These are phyloP conservation scores for Mercurialis annua DNA, from an alignment of 345 rosid species.

Conservation along the genomic window DNA sequence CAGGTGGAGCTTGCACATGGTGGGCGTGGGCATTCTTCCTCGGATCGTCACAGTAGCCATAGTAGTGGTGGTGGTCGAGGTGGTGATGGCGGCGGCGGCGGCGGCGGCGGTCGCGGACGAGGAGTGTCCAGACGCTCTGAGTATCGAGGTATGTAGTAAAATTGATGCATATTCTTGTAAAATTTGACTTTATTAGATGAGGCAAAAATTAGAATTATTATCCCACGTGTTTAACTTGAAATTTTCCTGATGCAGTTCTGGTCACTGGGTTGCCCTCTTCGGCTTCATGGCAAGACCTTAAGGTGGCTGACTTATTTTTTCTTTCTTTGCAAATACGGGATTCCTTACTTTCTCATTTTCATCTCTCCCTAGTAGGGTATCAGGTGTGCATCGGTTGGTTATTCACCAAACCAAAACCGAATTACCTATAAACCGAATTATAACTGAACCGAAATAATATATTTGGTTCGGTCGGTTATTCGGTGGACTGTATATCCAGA, in stretches of 20 bases:
- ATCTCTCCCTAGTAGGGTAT: too few relatives aligned
- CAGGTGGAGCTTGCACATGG: slow-evolving; percentile 99
- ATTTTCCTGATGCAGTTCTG: slow-evolving; percentile 46
- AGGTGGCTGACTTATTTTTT: slow-evolving; percentile 37
- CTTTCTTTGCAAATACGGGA: background rate
- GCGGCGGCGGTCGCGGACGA: slow-evolving; percentile 46
- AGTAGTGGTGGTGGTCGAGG: slow-evolving; percentile 52
- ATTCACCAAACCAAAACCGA: too few relatives aligned
- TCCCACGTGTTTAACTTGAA: background rate
- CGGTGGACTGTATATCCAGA: too few relatives aligned
- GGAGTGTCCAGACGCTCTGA: slow-evolving; percentile 93
- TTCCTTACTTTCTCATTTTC: background rate
- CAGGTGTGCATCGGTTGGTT: too few relatives aligned
- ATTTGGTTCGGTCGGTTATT: too few relatives aligned
- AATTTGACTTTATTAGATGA: background rate
- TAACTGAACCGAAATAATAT: too few relatives aligned
- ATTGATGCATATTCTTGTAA: background rate
- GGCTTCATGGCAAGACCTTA: slow-evolving; percentile 99
- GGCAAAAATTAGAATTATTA: background rate
- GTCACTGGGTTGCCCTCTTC: slow-evolving; percentile 89
- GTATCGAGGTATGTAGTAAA: slow-evolving; percentile 60
- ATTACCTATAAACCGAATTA: too few relatives aligned
- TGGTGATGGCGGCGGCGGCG: slow-evolving; percentile 52
- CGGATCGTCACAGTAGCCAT: slow-evolving; percentile 70
- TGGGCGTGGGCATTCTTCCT: slow-evolving; percentile 76